A percentile compares a stretch with the other conserved stretches of the same genome.
Conservation (phyloP, 2,329 filamentous ascomycete genomes). For the Cladosporium sp. region DNA sequence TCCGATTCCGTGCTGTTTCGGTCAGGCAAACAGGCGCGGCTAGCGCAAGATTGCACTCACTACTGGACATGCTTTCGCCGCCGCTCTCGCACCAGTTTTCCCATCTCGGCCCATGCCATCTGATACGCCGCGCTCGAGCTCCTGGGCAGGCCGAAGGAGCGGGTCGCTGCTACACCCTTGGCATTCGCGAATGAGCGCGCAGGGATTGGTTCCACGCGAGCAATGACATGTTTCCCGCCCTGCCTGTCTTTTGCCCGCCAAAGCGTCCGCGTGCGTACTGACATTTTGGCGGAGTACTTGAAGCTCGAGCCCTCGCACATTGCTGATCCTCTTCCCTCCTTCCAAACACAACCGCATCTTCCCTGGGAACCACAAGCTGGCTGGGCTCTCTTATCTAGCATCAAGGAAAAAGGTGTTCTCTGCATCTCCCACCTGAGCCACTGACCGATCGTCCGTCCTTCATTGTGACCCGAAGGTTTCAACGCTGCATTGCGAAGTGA, state of each 20-base stretch:
- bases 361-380: background rate
- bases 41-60: background rate
- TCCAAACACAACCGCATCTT: background rate
- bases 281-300: background rate
- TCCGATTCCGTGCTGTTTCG: background rate
- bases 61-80: background rate
- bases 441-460: constrained; percentile 5
- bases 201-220: background rate
- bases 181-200: background rate
- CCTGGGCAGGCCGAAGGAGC: background rate
- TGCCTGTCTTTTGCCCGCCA: background rate
- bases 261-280: background rate
- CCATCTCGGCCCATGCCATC: background rate
- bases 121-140: background rate
- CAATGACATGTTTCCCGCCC: background rate
- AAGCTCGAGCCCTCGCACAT: background rate
- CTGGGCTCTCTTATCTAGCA: constrained; percentile 7
- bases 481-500: constrained; percentile 4
- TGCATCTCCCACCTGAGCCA: constrained; percentile 3
- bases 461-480: constrained; percentile 6
- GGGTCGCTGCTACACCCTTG: background rate
- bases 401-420: constrained; percentile 7
- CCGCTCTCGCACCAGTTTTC: background rate
- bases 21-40: background rate
- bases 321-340: background rate